Conservation (phyloP, 192 early-diverging fungal genomes). For the Umbelopsis isabellina region DNA sequence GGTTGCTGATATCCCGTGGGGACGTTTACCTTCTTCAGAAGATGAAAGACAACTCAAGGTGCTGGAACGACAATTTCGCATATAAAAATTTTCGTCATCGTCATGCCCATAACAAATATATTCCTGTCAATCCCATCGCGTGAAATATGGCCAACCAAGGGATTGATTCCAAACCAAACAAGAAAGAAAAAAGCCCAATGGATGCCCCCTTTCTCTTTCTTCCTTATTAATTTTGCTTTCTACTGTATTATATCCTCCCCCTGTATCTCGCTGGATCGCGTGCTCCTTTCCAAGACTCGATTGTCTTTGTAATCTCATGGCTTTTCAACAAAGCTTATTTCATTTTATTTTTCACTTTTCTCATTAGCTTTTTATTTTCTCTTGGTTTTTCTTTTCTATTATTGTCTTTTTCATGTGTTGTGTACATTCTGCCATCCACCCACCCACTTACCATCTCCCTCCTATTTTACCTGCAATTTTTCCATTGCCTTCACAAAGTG, state of each 20-base stretch:
- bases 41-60: constrained; percentile 45
- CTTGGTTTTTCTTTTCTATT: neutral
- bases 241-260: neutral
- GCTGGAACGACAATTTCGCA: constrained; percentile 30
- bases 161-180: neutral
- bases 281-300: neutral
- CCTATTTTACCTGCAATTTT: neutral
- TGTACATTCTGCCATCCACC: constrained; percentile 8
- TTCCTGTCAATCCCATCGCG: too few species aligned
- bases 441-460: neutral
- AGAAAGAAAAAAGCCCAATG: neutral
- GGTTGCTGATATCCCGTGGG: constrained; percentile 45
- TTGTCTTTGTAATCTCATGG: neutral
- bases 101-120: neutral
- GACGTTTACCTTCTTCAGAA: constrained; percentile 41
- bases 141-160: neutral
- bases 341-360: neutral
- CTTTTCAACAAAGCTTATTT: neutral
- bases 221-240: constrained; percentile 13
- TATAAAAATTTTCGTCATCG: constrained; percentile 14
- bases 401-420: constrained; percentile 3
- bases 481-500: neutral
- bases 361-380: neutral
- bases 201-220: neutral
- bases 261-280: neutral